Percentiles rank a stretch among this genome's conserved stretches.
Conservation (phyloP, 2,329 filamentous ascomycete species). For the Calonectria naviculata region DNA sequence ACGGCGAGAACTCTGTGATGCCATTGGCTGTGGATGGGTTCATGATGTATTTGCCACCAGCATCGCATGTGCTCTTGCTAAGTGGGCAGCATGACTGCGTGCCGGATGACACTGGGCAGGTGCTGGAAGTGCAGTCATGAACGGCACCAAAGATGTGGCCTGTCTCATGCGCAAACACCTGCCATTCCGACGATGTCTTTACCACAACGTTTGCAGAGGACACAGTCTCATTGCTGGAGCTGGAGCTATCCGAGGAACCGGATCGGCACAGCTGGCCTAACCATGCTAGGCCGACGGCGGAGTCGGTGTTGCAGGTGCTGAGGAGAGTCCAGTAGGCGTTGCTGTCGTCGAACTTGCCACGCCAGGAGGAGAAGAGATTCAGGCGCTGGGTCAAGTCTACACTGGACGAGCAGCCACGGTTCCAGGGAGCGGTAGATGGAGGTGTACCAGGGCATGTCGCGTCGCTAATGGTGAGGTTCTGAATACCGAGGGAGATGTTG, state of each 20-base stretch:
- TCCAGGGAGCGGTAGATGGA: conserved; percentile 81
- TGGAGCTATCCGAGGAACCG: conserved; percentile 65
- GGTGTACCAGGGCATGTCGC: conserved; percentile 78
- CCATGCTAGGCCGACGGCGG: conserved; percentile 93
- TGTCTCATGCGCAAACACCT: conserved; percentile 93
- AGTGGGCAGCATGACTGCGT: conserved; percentile 82
- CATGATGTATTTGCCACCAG: conserved; percentile 88
- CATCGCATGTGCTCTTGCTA: conserved; percentile 75
- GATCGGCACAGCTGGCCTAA: conserved; percentile 84
- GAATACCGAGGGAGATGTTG: conserved; percentile 92
- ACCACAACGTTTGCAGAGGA: conserved; percentile 92
- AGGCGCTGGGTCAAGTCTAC: conserved; percentile 80
- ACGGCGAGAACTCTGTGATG: conserved; percentile 86
- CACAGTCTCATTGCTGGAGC: conserved; percentile 74
- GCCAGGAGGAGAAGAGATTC: conserved; percentile 90
- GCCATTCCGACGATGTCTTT: conserved; percentile 87
- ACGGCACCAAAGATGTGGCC: conserved; percentile 97
- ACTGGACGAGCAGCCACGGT: conserved; percentile 75
- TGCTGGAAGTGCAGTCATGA: conserved; percentile 83
- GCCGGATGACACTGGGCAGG: conserved; percentile 72
- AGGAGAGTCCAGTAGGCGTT: conserved; percentile 96
- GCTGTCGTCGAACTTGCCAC: conserved; percentile 78
- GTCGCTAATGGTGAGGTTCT: conserved; percentile 84
- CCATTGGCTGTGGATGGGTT: conserved; percentile 84
- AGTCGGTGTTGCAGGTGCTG: conserved; percentile 82